Base-by-base conservation (phyloP, 768 basidiomycete genomes). In the Pleurotus eryngii region DNA sequence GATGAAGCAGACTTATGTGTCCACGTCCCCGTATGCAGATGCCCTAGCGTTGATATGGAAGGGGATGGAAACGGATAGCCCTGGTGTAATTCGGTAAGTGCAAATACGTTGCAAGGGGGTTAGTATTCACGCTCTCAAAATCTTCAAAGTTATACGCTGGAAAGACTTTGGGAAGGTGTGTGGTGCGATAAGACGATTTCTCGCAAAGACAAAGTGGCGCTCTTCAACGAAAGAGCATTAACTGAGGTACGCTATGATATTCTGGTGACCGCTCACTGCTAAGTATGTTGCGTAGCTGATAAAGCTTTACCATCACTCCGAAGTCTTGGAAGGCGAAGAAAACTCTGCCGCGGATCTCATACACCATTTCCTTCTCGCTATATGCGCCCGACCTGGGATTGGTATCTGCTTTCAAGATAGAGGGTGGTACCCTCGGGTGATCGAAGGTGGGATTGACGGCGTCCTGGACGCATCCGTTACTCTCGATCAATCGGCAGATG, bases 361-460 rank as follows among this genome's bases (percentile, higher is more conserved):
- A 0, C 90, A 93, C 59, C 92, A 95, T 63, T 98, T 97, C 69
- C 73, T 97, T 9, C 81, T 95, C 24, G 89, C 88, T 1, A 83
- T 93, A 27, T 90, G 89, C 63, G 89, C 90, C 0, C 83, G 82
- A 22, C 90, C 92, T 0, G 94, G 95, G 0, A 72, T 77, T 11
- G 95, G 95, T 0, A 77, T 97, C 12, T 98, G 95, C 65, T 97
- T 96, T 72, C 83, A 76, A 51, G 92, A 95, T 64, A 79, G 83
- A 6, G 95, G 95, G 2, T 98, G 95, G 95, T 98, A 97, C 63
- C 85, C 85, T 3, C 84, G 91, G 2, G 87, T 88, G 59, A 67
- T 69, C 2, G 80, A 79, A 42, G 20, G 39, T 20, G 51, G 51
- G 11, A 42, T 54, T 22, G 51, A 54, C 24, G 51, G 51, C n/a